Percentiles rank a stretch among this genome's conserved stretches.
phyloP scores from a whole-genome alignment of 108 stramenopile genomes.

The Skeletonema marinoi region DNA sequence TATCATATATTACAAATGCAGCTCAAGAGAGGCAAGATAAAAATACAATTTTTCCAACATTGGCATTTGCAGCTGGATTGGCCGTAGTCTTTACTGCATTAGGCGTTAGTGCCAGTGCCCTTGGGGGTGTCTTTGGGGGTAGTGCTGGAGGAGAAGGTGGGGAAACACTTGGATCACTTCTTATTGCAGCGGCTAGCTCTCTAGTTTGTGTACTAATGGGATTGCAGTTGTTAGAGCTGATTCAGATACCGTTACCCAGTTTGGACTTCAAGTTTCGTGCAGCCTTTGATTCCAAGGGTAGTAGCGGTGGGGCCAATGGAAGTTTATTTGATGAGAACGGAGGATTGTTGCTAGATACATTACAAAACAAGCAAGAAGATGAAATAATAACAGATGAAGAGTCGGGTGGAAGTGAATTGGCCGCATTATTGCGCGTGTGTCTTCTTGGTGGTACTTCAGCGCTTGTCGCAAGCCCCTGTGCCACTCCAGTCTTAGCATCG shows the following conservation, averaged over 20 bases:
- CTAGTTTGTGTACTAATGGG: constrained; percentile 77
- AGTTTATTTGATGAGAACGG: constrained; percentile 49
- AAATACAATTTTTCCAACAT: constrained; percentile 59
- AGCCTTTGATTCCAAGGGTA: constrained; percentile 6
- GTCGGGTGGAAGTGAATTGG: constrained; percentile 18
- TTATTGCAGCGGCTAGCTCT: constrained; percentile 56
- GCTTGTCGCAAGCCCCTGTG: constrained; percentile 80
- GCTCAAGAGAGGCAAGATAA: constrained; percentile 68
- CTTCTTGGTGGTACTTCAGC: constrained; percentile 84
- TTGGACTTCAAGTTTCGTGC: constrained; percentile 29
- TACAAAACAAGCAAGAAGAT: constrained; percentile 1
- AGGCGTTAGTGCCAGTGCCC: constrained; percentile 65
- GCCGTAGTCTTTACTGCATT: constrained; percentile 76
- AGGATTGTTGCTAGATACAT: constrained; percentile 28
- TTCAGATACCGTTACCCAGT: constrained; percentile 64
- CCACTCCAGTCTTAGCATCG: constrained; percentile 82
- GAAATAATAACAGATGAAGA: constrained; percentile 20
- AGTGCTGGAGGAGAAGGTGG: constrained; percentile 16
- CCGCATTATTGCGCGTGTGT: constrained; percentile 70
- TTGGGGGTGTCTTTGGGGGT: constrained; percentile 79
- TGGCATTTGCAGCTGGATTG: constrained; percentile 70
- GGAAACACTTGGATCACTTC: constrained; percentile 14
- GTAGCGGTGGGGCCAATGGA: constrained; percentile 2
- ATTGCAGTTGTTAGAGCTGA: constrained; percentile 73
- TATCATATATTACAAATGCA: constrained; percentile 71